Percentiles rank a stretch among this genome's conserved stretches.
phyloP scores from a whole-genome alignment of 768 basidiomycete genomes.

The Russula ochroleuca region DNA sequence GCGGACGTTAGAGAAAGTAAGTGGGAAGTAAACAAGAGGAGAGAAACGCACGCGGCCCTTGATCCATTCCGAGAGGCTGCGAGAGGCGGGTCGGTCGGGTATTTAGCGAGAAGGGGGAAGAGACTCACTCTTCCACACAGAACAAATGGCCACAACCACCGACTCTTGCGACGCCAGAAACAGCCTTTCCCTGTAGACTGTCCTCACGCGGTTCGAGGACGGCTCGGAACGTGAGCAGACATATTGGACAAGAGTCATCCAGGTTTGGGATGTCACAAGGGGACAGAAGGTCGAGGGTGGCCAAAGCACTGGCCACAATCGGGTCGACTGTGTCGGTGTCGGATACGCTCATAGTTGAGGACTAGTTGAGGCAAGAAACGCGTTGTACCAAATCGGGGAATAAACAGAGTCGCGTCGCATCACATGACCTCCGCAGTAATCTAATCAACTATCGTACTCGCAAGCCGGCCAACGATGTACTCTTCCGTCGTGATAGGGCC shows the following conservation, averaged over 20 bases:
- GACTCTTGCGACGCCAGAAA: conserved; percentile 52
- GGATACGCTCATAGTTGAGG: conserved; percentile 2
- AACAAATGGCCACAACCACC: conserved; percentile 61
- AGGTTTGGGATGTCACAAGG: conserved; percentile 26
- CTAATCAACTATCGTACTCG: conserved; percentile 39
- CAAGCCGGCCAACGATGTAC: conserved; percentile 70
- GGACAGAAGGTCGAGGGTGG: conserved; percentile 13
- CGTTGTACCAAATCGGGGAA: conserved; percentile 2
- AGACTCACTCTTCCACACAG: conserved; percentile 57
- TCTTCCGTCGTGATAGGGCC: conserved; percentile 65
- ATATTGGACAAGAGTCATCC: conserved; percentile 64
- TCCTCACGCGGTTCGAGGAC: conserved; percentile 36
- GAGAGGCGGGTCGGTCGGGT: neutral
- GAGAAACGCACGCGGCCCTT: conserved; percentile 44
- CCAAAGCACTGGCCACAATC: conserved; percentile 15
- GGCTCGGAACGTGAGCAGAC: conserved; percentile 48
- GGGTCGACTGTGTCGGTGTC: conserved; percentile 7
- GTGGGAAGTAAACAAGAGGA: neutral
- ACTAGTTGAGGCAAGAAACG: conserved; percentile 7
- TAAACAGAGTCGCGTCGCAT: conserved; percentile 28
- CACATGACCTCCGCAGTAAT: conserved; percentile 17
- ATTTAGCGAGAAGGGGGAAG: conserved; percentile 6
- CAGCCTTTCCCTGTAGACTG: conserved; percentile 27
- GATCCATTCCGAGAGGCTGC: conserved; percentile 66
- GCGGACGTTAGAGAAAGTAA: conserved; percentile 7